Evolutionary conservation across 495 filamentous ascomycete species (phyloP), one percentile per base, ranked within the genome.

Genomic region (Cercophora scortea): DNA sequence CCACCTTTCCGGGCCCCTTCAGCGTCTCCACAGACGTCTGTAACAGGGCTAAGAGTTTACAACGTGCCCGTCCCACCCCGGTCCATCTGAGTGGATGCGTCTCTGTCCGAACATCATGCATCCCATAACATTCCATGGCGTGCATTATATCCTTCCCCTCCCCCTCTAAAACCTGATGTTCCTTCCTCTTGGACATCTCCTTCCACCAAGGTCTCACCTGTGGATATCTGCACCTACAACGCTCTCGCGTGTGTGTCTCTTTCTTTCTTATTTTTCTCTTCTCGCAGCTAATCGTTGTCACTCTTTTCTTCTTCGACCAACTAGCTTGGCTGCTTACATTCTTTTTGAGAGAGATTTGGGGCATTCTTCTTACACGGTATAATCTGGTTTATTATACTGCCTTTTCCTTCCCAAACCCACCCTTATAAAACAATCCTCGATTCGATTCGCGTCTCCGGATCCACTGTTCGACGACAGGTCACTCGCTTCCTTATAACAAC

Each of bases 321-420:
- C 76, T 77, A 73, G 76, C 68, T 79, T 78, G 75, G 75, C 73
- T 78, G 74, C 68, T 71, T 67, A 72, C 68, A 50, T 67, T 73
- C 73, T 70, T 79, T 76, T 79, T 66, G 59, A 60, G 58, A 63
- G 48, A 64, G 52, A 59, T 38, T 56, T 42, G 9, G 63, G 69
- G 64, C 55, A 64, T 71, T 73, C 56, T 59, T 71, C 56, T 60
- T 38, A 11, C 67, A 45, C 66, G 63, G 69, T 71, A 68, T 71
- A 69, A 67, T 67, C 69, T 73, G 65, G 64, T 66, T 59, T 60
- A 61, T 63, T 71, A 60, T 68, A 65, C 61, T 63, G 44, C 42
- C 50, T 44, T 48, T 61, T 46, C 32, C 56, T 52, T 41, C 35
- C 40, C 51, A 45, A 55, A 54, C 44, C 59, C 60, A 66, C 13